Percentiles rank a stretch among this genome's conserved stretches.
These are phyloP conservation scores for Peniophora sp. DNA, from an alignment of 1,284 basidiomycete species.

Conservation along the genomic window DNA sequence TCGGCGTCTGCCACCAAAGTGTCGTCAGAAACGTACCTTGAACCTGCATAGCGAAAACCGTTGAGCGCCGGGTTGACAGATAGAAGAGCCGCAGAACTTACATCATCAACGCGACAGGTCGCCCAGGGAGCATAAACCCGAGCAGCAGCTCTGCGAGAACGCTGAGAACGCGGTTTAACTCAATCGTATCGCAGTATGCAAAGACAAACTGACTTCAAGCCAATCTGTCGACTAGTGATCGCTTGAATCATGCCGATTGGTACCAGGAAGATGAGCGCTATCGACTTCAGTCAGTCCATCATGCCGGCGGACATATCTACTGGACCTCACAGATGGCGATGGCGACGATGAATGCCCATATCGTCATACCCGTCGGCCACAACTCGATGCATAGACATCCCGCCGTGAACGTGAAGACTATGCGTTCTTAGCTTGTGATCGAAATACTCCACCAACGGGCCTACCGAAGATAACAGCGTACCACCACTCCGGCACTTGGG, in stretches of 20 bases:
- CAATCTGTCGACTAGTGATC: constrained; percentile 57
- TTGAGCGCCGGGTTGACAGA: no score
- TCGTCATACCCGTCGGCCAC: constrained; percentile 38
- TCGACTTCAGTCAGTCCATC: no score
- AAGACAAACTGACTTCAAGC: constrained; percentile 32
- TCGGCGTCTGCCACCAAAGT: no score
- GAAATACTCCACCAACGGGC: neutral
- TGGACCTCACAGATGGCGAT: constrained; percentile 30
- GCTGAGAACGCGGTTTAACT: constrained; percentile 16
- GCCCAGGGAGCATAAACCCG: constrained; percentile 44
- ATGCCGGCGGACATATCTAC: constrained; percentile 13
- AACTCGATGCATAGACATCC: constrained; percentile 42
- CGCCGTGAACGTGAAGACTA: constrained; percentile 39
- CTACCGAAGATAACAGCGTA: constrained; percentile 42
- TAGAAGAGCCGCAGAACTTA: no score
- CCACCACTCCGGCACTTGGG: constrained; percentile 66
- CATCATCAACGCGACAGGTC: constrained; percentile 56
- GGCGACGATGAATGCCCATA: constrained; percentile 40
- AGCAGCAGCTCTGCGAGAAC: constrained; percentile 55
- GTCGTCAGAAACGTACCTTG: no score
- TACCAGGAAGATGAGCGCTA: constrained; percentile 22
- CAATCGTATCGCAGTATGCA: constrained; percentile 1
- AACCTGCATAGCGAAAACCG: constrained; percentile 20
- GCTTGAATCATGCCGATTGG: constrained; percentile 52
- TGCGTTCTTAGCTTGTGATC: neutral